Conservation (phyloP, 805 yeast species). For the Candida parachauliodes region DNA sequence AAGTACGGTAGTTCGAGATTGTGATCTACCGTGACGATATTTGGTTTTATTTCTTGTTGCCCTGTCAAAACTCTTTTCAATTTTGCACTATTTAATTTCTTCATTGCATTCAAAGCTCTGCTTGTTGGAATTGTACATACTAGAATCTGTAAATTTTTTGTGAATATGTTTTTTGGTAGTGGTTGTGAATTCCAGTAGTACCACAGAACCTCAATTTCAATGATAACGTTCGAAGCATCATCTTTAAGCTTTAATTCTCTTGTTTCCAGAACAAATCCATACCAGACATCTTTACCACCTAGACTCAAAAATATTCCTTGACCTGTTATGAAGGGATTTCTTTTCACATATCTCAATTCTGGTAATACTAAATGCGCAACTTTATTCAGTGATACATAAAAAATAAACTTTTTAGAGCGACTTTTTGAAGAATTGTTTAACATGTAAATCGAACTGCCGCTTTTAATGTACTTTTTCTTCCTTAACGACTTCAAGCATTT, state of each 20-base stretch:
- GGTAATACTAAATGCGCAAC: no score
- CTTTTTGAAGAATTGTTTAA: no score
- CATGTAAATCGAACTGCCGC: no score
- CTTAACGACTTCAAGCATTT: no score
- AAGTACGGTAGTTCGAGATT: conserved; percentile 27
- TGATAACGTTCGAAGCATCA: background rate
- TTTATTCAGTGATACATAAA: no score
- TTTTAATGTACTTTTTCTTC: no score
- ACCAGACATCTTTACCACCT: conserved; percentile 54
- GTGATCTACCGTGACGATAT: conserved; percentile 42
- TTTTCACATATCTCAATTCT: conserved; percentile 49
- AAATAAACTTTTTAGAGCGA: no score
- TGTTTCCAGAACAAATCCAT: conserved; percentile 25
- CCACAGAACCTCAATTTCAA: background rate
- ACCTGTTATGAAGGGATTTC: conserved; percentile 54
- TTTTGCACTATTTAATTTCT: conserved; percentile 48
- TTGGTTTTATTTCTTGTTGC: conserved; percentile 53
- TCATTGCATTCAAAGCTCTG: conserved; percentile 64
- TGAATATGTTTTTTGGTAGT: conserved; percentile 42
- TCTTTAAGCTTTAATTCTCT: background rate
- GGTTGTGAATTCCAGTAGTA: conserved; percentile 55
- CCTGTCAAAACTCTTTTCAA: conserved; percentile 52
- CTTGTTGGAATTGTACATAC: conserved; percentile 62
- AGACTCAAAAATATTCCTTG: conserved; percentile 56
- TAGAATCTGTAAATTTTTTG: conserved; percentile 35